Percentiles rank a stretch among this genome's conserved stretches.
These are phyloP conservation scores for Zygosaccharomyces pseudobailii DNA, from an alignment of 1,139 yeast species.

Conservation along the genomic window DNA sequence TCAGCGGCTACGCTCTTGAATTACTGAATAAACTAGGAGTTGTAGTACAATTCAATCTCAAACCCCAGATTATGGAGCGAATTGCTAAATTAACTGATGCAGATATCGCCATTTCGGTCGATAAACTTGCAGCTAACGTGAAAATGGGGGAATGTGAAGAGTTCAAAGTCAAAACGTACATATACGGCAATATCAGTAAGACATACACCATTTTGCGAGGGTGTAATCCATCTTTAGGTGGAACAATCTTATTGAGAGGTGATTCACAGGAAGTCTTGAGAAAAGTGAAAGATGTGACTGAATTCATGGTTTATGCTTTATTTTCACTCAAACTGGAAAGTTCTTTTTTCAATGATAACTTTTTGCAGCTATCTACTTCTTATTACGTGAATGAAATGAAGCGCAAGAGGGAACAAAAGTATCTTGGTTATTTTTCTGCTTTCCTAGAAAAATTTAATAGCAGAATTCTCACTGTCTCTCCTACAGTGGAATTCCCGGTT, in stretches of 20 bases:
- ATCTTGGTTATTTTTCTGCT: constrained; percentile 39
- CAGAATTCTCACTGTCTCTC: constrained; percentile 64
- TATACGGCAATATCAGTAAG: constrained; percentile 52
- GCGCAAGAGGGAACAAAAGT: constrained; percentile 7
- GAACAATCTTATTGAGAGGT: constrained; percentile 80
- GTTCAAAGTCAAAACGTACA: constrained; percentile 67
- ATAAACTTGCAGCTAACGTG: constrained; percentile 54
- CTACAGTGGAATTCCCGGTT: constrained; percentile 62
- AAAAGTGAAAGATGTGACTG: constrained; percentile 71
- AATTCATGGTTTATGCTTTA: constrained; percentile 71
- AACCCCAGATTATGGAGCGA: constrained; percentile 77
- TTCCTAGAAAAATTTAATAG: constrained; percentile 50
- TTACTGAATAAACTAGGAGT: constrained; percentile 69
- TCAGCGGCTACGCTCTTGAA: constrained; percentile 77
- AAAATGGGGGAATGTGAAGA: constrained; percentile 66
- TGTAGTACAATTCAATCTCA: constrained; percentile 72
- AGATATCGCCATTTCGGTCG: constrained; percentile 68
- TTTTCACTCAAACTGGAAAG: constrained; percentile 78
- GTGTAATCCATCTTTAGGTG: constrained; percentile 67
- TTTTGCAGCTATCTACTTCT: constrained; percentile 45
- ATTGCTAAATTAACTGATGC: constrained; percentile 78
- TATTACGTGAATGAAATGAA: constrained; percentile 27
- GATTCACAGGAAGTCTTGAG: constrained; percentile 55
- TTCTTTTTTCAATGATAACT: constrained; percentile 72
- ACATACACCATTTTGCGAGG: constrained; percentile 77